Base-by-base conservation (phyloP, 768 basidiomycete species). In the Tulasnella calospora region DNA sequence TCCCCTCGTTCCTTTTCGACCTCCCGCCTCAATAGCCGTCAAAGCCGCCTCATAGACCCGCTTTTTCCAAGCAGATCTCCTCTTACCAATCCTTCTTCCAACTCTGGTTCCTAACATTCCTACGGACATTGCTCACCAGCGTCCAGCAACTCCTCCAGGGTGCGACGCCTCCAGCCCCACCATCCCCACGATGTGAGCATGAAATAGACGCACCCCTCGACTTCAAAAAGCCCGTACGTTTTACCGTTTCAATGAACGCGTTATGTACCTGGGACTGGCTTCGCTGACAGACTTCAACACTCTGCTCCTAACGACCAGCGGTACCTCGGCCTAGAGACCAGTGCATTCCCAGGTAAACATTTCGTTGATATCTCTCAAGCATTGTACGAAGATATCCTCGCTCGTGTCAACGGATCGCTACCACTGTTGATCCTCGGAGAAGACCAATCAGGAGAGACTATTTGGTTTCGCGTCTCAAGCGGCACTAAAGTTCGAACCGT, bases 371-470 rank as follows among this genome's bases (percentile, higher is more conserved):
- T 79, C 4, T 41, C 79, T 46, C 21, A 47, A 21, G 46, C 47
- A 15, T 67, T 41, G 38, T 46, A 67, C 33, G 79, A 79, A 57
- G 44, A 69, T 0, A 44, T 71, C 10, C 51, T 80, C 38, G 79
- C 69, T 35, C 44, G 74, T 21, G 79, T 74, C 38, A 79, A 79
- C 36, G 61, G 79, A 27, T 51, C 21, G 17, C 21, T 77, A 38
- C 44, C 78, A n/a, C 40, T 67, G 2, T 51, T 79, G 40, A 47
- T 36, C 40, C 78, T 80, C n/a, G 72, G 79, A 36, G 79, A 80
- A 55, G 79, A 80, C 46, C 30, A 13, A 44, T 33, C 3, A 23
- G 36, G 75, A 8, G 79, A 79, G 27, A 72, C 79, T 13, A 38
- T 80, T 35, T 71, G 5, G 38, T 3, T 40, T 40, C 38, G 38